Percentiles rank a stretch among this genome's conserved stretches.
These are phyloP conservation scores for Clarireedia monteithiana DNA, from an alignment of 2,329 filamentous ascomycete species.

Conservation along the genomic window DNA sequence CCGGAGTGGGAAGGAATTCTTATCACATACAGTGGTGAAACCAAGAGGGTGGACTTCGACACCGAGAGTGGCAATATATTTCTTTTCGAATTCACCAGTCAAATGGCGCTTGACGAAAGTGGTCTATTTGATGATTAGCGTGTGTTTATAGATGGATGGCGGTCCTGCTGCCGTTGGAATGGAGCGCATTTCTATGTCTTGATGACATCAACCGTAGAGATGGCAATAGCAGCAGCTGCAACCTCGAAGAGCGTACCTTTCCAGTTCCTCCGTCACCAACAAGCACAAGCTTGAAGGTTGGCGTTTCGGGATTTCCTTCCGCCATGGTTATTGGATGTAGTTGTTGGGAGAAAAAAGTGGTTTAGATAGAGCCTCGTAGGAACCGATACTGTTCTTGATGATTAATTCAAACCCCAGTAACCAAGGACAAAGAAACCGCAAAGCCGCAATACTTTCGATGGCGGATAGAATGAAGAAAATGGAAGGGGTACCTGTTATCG, in stretches of 20 bases:
- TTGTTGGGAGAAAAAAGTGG: slow-evolving; percentile 15
- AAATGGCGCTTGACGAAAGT: slow-evolving; percentile 99
- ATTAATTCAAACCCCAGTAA: slow-evolving; percentile 2
- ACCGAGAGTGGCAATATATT: slow-evolving; percentile 99
- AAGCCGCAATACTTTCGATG: background rate
- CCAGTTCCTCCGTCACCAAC: slow-evolving; percentile 98
- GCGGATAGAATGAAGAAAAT: background rate
- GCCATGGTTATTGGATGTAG: slow-evolving; percentile 50
- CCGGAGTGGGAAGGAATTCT: background rate
- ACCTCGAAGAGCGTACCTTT: slow-evolving; percentile 60
- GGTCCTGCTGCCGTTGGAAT: slow-evolving; percentile 18
- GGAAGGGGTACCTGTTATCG: slow-evolving; percentile 22
- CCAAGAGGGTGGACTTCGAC: slow-evolving; percentile 98
- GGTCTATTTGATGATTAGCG: slow-evolving; percentile 53
- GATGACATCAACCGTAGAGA: slow-evolving; percentile 8
- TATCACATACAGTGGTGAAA: slow-evolving; percentile 83
- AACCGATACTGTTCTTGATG: slow-evolving; percentile 1
- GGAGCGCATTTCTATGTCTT: slow-evolving; percentile 15
- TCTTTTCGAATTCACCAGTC: slow-evolving; percentile 99
- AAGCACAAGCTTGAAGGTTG: slow-evolving; percentile 99
- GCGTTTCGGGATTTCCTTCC: slow-evolving; percentile 43
- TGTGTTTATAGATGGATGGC: slow-evolving; percentile 11
- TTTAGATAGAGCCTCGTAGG: slow-evolving; percentile 21
- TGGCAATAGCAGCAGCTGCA: background rate
- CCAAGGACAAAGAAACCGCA: background rate